These are phyloP conservation scores for Blastobotrys persicus DNA, from an alignment of 1,139 yeast species.

Conservation along the genomic window DNA sequence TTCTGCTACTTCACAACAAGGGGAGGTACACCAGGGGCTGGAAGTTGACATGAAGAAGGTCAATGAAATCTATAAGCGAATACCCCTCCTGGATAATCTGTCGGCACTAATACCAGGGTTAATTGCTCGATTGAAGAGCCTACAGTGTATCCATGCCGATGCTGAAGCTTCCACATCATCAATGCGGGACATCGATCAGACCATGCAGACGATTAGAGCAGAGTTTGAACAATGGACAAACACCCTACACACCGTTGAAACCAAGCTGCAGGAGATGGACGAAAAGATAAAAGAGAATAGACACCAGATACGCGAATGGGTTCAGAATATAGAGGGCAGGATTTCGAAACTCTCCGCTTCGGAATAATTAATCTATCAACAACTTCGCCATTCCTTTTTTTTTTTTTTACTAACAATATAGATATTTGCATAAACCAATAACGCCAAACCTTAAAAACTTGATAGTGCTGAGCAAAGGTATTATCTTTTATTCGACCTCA, in stretches of 20 bases:
- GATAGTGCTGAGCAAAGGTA: no score
- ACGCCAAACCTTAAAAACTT: no score
- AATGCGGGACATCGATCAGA: conserved; percentile 48
- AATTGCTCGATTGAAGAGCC: conserved; percentile 44
- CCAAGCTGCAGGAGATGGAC: conserved; percentile 39
- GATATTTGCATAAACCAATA: no score
- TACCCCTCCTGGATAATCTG: conserved; percentile 42
- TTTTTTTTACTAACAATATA: no score
- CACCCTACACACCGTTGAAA: conserved; percentile 41
- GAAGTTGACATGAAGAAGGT: conserved; percentile 32
- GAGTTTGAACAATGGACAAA: conserved; percentile 47
- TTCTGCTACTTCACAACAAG: background rate
- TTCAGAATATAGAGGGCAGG: conserved; percentile 16
- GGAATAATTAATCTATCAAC: background rate
- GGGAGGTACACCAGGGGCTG: background rate
- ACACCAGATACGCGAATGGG: conserved; percentile 20
- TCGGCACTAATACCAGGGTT: conserved; percentile 43
- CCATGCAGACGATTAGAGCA: conserved; percentile 38
- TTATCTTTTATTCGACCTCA: no score
- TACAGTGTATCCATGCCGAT: conserved; percentile 48
- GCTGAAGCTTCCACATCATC: conserved; percentile 54
- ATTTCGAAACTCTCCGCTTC: background rate
- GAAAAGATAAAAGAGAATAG: conserved; percentile 23
- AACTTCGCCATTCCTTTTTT: conserved; percentile 7
- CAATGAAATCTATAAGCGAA: conserved; percentile 39